phyloP scores from a whole-genome alignment of 2,329 filamentous ascomycete genomes.

The Pseudogymnoascus sp. region DNA sequence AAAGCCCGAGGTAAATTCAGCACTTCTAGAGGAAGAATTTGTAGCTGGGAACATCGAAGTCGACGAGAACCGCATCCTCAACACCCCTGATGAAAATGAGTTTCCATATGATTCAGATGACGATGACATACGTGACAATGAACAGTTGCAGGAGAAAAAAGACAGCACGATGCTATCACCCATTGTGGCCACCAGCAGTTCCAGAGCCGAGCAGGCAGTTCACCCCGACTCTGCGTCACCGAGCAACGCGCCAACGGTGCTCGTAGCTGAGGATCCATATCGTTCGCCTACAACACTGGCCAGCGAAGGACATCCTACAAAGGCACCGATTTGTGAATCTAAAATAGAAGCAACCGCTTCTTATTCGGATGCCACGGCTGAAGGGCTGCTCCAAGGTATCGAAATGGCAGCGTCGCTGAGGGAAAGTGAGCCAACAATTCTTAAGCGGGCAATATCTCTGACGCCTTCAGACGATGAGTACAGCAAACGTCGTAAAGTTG shows the following conservation, averaged over 20 bases:
- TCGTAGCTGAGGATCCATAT: neutral
- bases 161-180: neutral
- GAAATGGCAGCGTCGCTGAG: neutral
- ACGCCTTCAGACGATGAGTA: neutral
- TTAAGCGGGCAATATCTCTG: neutral
- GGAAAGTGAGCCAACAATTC: neutral
- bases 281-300: neutral
- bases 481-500: neutral
- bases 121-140: slow-evolving; percentile 32
- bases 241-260: neutral
- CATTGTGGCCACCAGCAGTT: neutral
- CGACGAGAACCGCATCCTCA: slow-evolving; percentile 52
- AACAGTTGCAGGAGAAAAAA: slow-evolving; percentile 20
- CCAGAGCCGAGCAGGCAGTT: neutral
- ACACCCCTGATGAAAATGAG: slow-evolving; percentile 36
- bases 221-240: neutral
- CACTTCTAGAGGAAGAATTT: slow-evolving; percentile 11
- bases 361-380: neutral
- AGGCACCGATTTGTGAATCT: neutral
- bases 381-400: neutral
- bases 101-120: slow-evolving; percentile 47
- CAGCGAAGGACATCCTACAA: neutral
- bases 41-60: slow-evolving; percentile 36
- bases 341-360: neutral
- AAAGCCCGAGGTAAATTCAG: slow-evolving; percentile 18